phyloP scores from a whole-genome alignment of 495 filamentous ascomycete genomes.

The Elasticomyces elasticus region DNA sequence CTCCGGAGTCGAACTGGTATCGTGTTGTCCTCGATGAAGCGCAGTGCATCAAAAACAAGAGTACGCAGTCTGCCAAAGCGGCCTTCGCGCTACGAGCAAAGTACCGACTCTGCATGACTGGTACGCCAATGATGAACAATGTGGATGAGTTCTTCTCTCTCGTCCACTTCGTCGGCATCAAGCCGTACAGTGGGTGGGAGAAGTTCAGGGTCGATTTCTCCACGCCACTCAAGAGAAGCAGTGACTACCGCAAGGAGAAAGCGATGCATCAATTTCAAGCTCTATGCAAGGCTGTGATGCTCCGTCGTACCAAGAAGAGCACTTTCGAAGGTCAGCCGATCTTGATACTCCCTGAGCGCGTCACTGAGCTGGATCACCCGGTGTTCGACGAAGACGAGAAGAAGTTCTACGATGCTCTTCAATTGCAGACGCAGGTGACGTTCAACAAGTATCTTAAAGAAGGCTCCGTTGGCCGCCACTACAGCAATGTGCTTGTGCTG shows the following conservation, averaged over 20 bases:
- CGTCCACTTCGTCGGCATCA: slow-evolving; percentile 70
- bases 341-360: slow-evolving; percentile 60
- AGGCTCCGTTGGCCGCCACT: slow-evolving; percentile 65
- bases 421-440: slow-evolving; percentile 51
- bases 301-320: slow-evolving; percentile 77
- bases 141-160: slow-evolving; percentile 75
- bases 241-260: slow-evolving; percentile 15
- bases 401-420: slow-evolving; percentile 62
- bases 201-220: slow-evolving; percentile 47
- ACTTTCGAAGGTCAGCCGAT: slow-evolving; percentile 80
- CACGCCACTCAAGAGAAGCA: slow-evolving; percentile 41
- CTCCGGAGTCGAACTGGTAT: slow-evolving; percentile 56
- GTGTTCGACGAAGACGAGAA: slow-evolving; percentile 66
- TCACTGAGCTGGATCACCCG: slow-evolving; percentile 53
- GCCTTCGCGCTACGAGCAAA: slow-evolving; percentile 50
- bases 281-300: slow-evolving; percentile 72
- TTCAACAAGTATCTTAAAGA: slow-evolving; percentile 71
- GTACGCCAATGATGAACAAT: slow-evolving; percentile 91
- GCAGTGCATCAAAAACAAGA: slow-evolving; percentile 84
- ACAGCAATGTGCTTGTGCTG: slow-evolving; percentile 74
- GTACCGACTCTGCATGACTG: slow-evolving; percentile 77
- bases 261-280: slow-evolving; percentile 63
- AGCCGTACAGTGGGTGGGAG: slow-evolving; percentile 60
- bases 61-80: slow-evolving; percentile 55
- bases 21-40: slow-evolving; percentile 83